Base-by-base conservation (phyloP, 768 basidiomycete species). In the Boletellus ananas region DNA sequence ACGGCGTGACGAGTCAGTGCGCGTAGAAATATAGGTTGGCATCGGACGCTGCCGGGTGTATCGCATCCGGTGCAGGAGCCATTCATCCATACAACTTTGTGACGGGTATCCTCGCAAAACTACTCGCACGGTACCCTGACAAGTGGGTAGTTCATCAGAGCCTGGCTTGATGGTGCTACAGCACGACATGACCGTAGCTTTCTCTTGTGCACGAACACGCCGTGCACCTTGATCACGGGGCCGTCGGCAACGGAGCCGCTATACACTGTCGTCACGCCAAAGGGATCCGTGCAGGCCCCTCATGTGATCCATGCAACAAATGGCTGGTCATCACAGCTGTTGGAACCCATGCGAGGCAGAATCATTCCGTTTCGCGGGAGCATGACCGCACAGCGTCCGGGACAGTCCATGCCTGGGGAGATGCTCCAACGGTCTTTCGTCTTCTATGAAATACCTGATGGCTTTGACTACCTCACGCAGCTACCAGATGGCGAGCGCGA, bases 221-320 rank as follows among this genome's bases (percentile, higher is more conserved):
- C 86, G 8, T 89, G 78, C 66, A 82, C 75, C 41, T 70, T 59
- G 36, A 81, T 84, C 62, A 59, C 56, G 20, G 59, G 63, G 37
- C 65, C 70, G n/a, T 51, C 58, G 8, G 10, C 50, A n/a, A 45
- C 57, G 7, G 52, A 52, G 4, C 58, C 62, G 2, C 55, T 65
- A 16, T 88, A 87, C 67, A 71, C 68, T 9, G 70, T 90, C n/a
- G 52, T 61, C 17, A 92, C 90, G 1, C 72, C 83, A 0, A 73
- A 76, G 43, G 90, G 91, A 0, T 60, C 56, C 5, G 73, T 90
- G 21, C 66, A 57, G 14, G 71, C 87, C 0, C 68, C 66, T 3
- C 86, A 89, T 63, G 74, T 94, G 37, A 72, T 94, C 11, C 90
- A 92, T 62, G 87, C 89, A 3, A 92, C 90, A 3, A 95, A 95